A percentile compares a stretch with the other conserved stretches of the same genome.
phyloP scores from a whole-genome alignment of 1,139 yeast genomes.

The Blastobotrys apis region DNA sequence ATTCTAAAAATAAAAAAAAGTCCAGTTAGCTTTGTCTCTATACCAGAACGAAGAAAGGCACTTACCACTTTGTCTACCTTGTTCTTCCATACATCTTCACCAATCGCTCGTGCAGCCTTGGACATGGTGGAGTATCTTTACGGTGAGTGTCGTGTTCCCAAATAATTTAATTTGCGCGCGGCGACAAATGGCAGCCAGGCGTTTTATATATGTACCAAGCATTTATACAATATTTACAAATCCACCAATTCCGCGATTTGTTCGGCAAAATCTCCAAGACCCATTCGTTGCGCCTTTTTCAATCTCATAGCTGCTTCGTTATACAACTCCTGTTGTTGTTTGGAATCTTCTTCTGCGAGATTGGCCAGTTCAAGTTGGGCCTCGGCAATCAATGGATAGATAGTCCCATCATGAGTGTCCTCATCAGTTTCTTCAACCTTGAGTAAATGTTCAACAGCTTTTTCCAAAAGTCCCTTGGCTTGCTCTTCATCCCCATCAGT shows the following conservation, averaged over 20 bases:
- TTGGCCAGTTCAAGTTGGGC: slow-evolving; percentile 78
- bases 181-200: too few relatives aligned
- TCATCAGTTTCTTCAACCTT: slow-evolving; percentile 56
- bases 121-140: slow-evolving; percentile 39
- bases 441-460: slow-evolving; percentile 55
- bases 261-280: slow-evolving; percentile 35
- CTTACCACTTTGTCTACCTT: slow-evolving; percentile 78
- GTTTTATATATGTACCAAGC: neutral
- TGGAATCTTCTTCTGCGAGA: slow-evolving; percentile 32
- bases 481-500: slow-evolving; percentile 24
- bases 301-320: slow-evolving; percentile 50
- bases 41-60: slow-evolving; percentile 22
- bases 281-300: slow-evolving; percentile 34
- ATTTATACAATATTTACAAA: neutral
- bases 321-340: slow-evolving; percentile 37
- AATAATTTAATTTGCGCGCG: too few relatives aligned
- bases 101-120: slow-evolving; percentile 51
- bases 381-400: slow-evolving; percentile 81
- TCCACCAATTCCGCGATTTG: slow-evolving; percentile 29
- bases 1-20: too few relatives aligned
- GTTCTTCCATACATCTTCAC: slow-evolving; percentile 93
- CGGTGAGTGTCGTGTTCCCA: too few relatives aligned
- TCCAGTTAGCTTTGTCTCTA: neutral
- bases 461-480: slow-evolving; percentile 47
- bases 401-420: slow-evolving; percentile 62